Conservation (phyloP, 1,284 basidiomycete species). For the Puccinia polysora region DNA sequence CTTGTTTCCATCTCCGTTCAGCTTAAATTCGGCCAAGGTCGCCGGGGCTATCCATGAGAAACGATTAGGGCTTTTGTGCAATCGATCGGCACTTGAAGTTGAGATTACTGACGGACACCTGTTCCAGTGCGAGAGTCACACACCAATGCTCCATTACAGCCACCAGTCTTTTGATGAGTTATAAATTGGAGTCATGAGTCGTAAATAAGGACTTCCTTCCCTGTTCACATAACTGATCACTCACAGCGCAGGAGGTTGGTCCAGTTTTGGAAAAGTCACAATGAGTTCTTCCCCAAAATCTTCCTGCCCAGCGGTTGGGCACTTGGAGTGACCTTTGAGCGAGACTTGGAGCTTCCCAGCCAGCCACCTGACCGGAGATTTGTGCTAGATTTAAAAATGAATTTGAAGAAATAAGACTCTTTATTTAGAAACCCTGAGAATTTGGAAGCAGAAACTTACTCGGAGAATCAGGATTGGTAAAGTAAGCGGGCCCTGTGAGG, state of each 20-base stretch:
- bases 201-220: background rate
- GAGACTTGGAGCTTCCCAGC: slow-evolving; percentile 18
- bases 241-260: slow-evolving; percentile 16
- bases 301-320: slow-evolving; percentile 40
- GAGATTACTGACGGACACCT: background rate
- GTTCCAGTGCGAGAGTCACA: slow-evolving; percentile 22
- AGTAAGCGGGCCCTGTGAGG: slow-evolving; percentile 16
- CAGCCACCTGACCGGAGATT: background rate
- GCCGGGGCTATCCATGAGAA: slow-evolving; percentile 47
- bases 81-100: background rate
- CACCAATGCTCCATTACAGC: slow-evolving; percentile 38
- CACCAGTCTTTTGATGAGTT: slow-evolving; percentile 3
- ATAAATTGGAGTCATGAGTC: background rate
- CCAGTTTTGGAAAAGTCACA: slow-evolving; percentile 42
- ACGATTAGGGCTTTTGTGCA: background rate
- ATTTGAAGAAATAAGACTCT: background rate
- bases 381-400: background rate
- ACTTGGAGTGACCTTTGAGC: slow-evolving; percentile 3
- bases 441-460: background rate
- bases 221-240: background rate
- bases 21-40: slow-evolving; percentile 46
- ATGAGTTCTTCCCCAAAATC: slow-evolving; percentile 41
- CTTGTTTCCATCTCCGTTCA: slow-evolving; percentile 42
- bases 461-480: slow-evolving; percentile 15
- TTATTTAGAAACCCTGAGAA: background rate